These are phyloP conservation scores for Amanita inopinata DNA, from an alignment of 768 basidiomycete genomes.

Conservation along the genomic window DNA sequence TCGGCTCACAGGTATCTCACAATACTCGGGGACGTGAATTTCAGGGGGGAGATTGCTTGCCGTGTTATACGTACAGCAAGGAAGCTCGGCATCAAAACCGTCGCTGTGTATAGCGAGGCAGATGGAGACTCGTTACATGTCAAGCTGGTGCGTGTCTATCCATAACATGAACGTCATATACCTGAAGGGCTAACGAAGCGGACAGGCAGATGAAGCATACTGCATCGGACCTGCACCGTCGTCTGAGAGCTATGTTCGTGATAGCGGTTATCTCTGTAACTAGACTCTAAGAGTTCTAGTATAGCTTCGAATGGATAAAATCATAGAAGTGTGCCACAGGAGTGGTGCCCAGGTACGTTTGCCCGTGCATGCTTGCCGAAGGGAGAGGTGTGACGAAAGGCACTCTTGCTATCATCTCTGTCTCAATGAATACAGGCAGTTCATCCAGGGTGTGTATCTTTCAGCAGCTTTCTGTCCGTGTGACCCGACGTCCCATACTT, in stretches of 20 bases:
- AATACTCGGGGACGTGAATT: background rate
- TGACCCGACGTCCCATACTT: background rate
- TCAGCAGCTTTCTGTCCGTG: background rate
- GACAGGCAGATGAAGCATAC: constrained; percentile 77
- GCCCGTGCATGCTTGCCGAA: constrained; percentile 10
- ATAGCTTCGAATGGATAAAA: constrained; percentile 81
- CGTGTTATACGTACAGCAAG: constrained; percentile 86
- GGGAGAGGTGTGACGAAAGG: too few species aligned
- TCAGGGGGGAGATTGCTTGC: constrained; percentile 91
- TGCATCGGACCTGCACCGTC: constrained; percentile 91
- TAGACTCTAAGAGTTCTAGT: background rate
- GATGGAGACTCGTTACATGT: constrained; percentile 81
- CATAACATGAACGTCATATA: background rate
- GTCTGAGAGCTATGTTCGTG: constrained; percentile 77
- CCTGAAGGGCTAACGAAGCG: background rate
- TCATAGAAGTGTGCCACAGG: constrained; percentile 70
- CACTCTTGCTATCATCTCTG: too few species aligned
- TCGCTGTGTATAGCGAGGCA: constrained; percentile 86
- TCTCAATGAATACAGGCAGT: too few species aligned
- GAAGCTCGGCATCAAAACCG: constrained; percentile 83
- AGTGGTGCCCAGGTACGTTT: constrained; percentile 84
- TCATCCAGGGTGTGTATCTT: constrained; percentile 68
- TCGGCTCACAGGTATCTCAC: background rate
- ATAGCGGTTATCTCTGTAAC: background rate
- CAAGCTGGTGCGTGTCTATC: constrained; percentile 41